Evolutionary conservation across 768 basidiomycete genomes (phyloP).

Genomic region (Leccinum obscurum): DNA sequence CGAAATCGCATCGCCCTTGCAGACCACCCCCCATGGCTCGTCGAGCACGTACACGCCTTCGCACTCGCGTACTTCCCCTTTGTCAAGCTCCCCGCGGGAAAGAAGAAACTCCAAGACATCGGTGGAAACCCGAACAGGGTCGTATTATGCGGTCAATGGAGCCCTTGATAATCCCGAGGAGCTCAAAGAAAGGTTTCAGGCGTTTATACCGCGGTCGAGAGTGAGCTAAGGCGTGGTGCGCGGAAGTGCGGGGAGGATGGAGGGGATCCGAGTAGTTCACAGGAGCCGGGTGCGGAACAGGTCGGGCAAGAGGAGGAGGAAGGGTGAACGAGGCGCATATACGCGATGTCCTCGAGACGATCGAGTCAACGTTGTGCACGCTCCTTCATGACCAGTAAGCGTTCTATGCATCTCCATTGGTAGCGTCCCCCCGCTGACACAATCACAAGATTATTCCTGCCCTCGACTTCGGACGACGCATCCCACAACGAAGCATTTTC

Average conservation of each 20-base stretch:
- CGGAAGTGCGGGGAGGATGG: constrained; percentile 11
- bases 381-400: constrained; percentile 82
- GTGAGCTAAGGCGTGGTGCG: constrained; percentile 48
- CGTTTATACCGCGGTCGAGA: constrained; percentile 65
- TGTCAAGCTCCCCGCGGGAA: constrained; percentile 36
- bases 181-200: constrained; percentile 57
- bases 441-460: constrained; percentile 67
- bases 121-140: constrained; percentile 23
- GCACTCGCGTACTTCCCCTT: constrained; percentile 59
- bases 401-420: too few species aligned
- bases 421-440: background rate
- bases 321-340: constrained; percentile 48
- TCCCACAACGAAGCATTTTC: constrained; percentile 90
- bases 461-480: constrained; percentile 70
- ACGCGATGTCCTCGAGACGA: constrained; percentile 62
- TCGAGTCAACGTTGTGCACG: constrained; percentile 71
- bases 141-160: constrained; percentile 43
- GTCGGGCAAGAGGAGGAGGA: constrained; percentile 28
- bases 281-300: constrained; percentile 10
- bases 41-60: constrained; percentile 60
- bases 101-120: constrained; percentile 35
- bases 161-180: constrained; percentile 51
- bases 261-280: constrained; percentile 14
- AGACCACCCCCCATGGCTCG: constrained; percentile 54
- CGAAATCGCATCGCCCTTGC: constrained; percentile 55